These are phyloP conservation scores for Alnus glutinosa DNA, from an alignment of 306 rosid species.

Conservation along the genomic window DNA sequence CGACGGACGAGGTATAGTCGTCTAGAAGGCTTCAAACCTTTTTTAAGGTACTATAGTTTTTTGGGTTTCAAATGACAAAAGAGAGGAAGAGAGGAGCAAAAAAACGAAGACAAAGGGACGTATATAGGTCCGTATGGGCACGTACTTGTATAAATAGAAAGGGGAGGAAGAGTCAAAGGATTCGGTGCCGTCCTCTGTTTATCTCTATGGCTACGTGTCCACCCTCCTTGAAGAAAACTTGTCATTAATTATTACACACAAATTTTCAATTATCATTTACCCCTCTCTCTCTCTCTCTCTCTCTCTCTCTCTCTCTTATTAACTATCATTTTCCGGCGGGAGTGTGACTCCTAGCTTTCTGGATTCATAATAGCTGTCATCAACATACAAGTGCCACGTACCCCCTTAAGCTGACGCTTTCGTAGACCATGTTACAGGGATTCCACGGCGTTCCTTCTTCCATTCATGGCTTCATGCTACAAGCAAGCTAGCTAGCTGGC, in stretches of 20 bases:
- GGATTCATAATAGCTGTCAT: slow-evolving; percentile 64
- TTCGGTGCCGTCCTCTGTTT: slow-evolving; percentile 82
- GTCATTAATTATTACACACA: background rate
- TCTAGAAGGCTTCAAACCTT: background rate
- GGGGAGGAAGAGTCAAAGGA: slow-evolving; percentile 45
- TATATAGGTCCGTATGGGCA: slow-evolving; percentile 44
- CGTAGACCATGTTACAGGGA: slow-evolving; percentile 1
- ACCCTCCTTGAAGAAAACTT: slow-evolving; percentile 15
- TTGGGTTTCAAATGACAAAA: background rate
- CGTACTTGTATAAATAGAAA: slow-evolving; percentile 58
- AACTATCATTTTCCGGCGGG: slow-evolving; percentile 50
- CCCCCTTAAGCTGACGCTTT: slow-evolving; percentile 8
- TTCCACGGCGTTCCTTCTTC: slow-evolving; percentile 40
- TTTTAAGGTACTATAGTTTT: background rate
- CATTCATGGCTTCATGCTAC: slow-evolving; percentile 21
- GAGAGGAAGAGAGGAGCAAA: slow-evolving; percentile 13
- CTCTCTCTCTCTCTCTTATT: background rate
- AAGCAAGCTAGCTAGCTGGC: background rate
- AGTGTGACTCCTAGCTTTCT: slow-evolving; percentile 43
- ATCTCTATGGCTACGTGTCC: slow-evolving; percentile 64
- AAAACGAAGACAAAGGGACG: slow-evolving; percentile 2
- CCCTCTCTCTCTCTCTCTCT: too few relatives aligned
- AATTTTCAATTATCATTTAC: too few relatives aligned
- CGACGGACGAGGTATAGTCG: background rate
- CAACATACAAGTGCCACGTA: slow-evolving; percentile 52